These are phyloP conservation scores for Curvularia lunata DNA, from an alignment of 2,329 filamentous ascomycete species.

Conservation along the genomic window DNA sequence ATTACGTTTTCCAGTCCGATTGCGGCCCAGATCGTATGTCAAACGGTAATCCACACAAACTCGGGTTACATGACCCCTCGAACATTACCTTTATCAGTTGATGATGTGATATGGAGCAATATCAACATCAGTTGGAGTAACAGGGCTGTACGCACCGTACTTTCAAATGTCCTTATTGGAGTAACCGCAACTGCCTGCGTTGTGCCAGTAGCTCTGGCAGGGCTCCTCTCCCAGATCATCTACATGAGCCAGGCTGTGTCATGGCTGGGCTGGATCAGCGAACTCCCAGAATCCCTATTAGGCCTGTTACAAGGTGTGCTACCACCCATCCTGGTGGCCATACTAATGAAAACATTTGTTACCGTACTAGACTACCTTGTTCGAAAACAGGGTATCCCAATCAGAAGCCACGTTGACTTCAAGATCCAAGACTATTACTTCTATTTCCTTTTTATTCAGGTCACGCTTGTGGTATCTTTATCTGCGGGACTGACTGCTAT, in stretches of 20 bases:
- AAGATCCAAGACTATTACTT: constrained; percentile 25
- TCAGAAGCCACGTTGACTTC: constrained; percentile 11
- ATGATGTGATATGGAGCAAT: constrained; percentile 20
- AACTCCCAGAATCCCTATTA: constrained; percentile 13
- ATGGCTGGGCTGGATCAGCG: constrained; percentile 14
- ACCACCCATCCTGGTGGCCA: constrained; percentile 5
- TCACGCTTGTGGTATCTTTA: constrained; percentile 17
- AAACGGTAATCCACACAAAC: constrained; percentile 17
- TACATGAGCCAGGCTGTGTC: constrained; percentile 12
- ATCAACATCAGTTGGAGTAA: constrained; percentile 13
- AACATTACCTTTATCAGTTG: constrained; percentile 8
- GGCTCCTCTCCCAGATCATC: constrained; percentile 19
- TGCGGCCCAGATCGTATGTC: constrained; percentile 11
- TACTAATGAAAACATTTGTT: constrained; percentile 11
- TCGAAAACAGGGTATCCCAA: constrained; percentile 10
- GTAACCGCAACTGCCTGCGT: constrained; percentile 4
- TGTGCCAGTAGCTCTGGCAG: constrained; percentile 13
- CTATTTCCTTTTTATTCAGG: constrained; percentile 19
- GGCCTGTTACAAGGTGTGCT: constrained; percentile 16
- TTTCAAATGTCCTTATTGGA: constrained; percentile 13
- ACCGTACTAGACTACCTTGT: constrained; percentile 8
- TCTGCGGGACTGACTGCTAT: constrained; percentile 21
- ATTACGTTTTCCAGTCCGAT: constrained; percentile 15
- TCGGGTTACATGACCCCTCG: constrained; percentile 14
- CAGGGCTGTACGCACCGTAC: constrained; percentile 12